Base-by-base conservation (phyloP, 1,284 basidiomycete genomes). In the Cyathus pygmaeus region DNA sequence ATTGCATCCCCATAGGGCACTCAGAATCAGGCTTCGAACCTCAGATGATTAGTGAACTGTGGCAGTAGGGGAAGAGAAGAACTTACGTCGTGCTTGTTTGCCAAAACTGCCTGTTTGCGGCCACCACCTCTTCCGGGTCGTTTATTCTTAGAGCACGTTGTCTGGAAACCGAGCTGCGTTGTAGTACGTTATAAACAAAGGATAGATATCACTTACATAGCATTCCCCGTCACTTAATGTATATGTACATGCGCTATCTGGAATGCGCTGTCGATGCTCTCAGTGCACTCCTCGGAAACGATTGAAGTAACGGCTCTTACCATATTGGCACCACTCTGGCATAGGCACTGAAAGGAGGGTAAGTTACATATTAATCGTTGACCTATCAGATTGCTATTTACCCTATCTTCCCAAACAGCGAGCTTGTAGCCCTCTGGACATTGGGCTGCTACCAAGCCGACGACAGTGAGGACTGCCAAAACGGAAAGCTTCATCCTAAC, bases 1-100 rank as follows among this genome's bases (percentile, higher is more conserved):
- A 55, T 24, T 52, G 53, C n/a, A 44, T 58, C 36, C 57, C 64
- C 2, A 24, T 6, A 1, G 64, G 66, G 55, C 66, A 68, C 24
- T 36, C 33, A 7, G 19, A 31, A 15, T 24, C 23, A 9, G 13
- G 9, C 26, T 52, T 19, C 13, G 13, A 31, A 26, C 15, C n/a
- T n/a, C n/a, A n/a, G n/a, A n/a, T n/a, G n/a, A n/a, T n/a, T n/a
- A n/a, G n/a, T n/a, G n/a, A n/a, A n/a, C n/a, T n/a, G 24, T 46
- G 9, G 24, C 15, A 27, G 13, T 26, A n/a, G 19, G 21, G 19
- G 29, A 29, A 9, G 13, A n/a, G 29, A 7, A 7, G 4, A 9
- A 52, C 15, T 24, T 30, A 52, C 50, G 5, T 15, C 24, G 50
- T 9, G 19, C 21, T 29, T 52, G 13, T 15, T 21, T 9, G 9